A percentile compares a stretch with the other conserved stretches of the same genome.
Conservation (phyloP, 345 rosid species). For the Erodium maritimum region DNA sequence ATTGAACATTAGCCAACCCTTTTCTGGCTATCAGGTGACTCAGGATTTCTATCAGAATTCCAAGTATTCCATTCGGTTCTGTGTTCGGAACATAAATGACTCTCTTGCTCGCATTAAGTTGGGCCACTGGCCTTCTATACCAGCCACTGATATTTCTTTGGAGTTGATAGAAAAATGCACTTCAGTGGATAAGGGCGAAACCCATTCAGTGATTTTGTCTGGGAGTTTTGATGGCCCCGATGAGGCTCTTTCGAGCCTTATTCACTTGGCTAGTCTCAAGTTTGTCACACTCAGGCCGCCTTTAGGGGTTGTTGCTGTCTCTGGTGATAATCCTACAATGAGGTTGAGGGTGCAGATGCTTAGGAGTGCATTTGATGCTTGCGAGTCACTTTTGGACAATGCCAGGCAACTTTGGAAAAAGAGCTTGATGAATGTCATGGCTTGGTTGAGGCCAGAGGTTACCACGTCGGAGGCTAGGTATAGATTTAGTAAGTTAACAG, state of each 20-base stretch:
- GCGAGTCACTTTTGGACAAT: constrained; percentile 61
- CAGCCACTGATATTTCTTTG: constrained; percentile 42
- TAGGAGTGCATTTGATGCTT: constrained; percentile 51
- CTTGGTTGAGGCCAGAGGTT: constrained; percentile 91
- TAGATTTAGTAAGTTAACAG: constrained; percentile 23
- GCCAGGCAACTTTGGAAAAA: constrained; percentile 70
- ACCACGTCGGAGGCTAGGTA: constrained; percentile 69
- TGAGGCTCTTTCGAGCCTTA: constrained; percentile 72
- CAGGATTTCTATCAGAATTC: constrained; percentile 27
- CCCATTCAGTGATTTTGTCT: constrained; percentile 35
- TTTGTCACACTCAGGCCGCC: constrained; percentile 59
- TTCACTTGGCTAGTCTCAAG: constrained; percentile 58
- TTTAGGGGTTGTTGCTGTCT: constrained; percentile 14
- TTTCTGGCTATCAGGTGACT: constrained; percentile 22
- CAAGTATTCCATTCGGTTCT: constrained; percentile 51
- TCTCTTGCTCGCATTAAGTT: constrained; percentile 59
- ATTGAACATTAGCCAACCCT: constrained; percentile 32
- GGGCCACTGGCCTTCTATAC: constrained; percentile 78
- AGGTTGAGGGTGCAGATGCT: constrained; percentile 79
- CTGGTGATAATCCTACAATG: constrained; percentile 32
- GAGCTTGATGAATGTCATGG: constrained; percentile 83
- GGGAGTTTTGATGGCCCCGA: constrained; percentile 78
- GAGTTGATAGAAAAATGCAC: constrained; percentile 39
- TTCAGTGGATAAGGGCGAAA: constrained; percentile 21
- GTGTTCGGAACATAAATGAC: constrained; percentile 34